phyloP scores from a whole-genome alignment of 164 flowering plant species.

The Vitis rotundifolia region DNA sequence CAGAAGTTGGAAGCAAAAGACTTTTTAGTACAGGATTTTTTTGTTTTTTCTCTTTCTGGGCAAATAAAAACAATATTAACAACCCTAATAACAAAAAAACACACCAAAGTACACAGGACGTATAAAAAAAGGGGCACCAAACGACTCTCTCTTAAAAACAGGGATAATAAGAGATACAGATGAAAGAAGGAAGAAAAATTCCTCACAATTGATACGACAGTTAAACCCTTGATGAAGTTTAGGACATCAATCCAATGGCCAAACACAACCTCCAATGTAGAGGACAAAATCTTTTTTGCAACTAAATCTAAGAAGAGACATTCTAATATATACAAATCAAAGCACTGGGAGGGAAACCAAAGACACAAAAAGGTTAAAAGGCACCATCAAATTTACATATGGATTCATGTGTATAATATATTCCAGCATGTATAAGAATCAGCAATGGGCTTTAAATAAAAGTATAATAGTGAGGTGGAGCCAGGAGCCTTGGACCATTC shows the following conservation, averaged over 20 bases:
- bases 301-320: slow-evolving; percentile 18
- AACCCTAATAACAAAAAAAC: no score
- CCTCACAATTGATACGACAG: slow-evolving; percentile 58
- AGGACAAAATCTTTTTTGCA: slow-evolving; percentile 79
- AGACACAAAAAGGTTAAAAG: not conserved
- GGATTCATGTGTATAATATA: not conserved
- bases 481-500: no score
- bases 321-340: not conserved
- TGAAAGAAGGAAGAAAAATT: slow-evolving; percentile 19
- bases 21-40: no score
- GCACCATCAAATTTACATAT: not conserved
- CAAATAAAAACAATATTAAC: no score
- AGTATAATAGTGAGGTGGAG: no score
- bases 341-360: not conserved
- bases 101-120: not conserved
- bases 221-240: slow-evolving; percentile 39
- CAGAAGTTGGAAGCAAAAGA: no score
- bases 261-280: slow-evolving; percentile 85
- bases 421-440: not conserved
- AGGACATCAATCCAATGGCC: slow-evolving; percentile 99
- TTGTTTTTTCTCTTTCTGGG: no score
- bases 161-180: not conserved
- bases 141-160: not conserved
- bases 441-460: no score
- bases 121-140: not conserved